Evolutionary conservation across 169 alveolate genomes (phyloP), one percentile per base, ranked within the genome.

Genomic region (Plasmodium berghei): DNA sequence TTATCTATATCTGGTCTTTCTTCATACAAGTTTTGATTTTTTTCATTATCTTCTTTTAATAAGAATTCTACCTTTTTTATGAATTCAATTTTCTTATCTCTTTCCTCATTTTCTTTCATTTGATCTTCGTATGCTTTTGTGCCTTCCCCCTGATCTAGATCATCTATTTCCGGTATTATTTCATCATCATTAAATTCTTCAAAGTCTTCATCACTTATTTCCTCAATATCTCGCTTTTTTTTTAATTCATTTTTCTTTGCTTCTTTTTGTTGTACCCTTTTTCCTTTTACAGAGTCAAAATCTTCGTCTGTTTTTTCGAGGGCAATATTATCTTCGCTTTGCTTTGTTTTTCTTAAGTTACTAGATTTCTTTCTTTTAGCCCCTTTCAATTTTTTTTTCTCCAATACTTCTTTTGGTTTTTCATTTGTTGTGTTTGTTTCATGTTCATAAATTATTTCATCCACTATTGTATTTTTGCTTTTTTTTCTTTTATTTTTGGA

Each of bases 1-100:
- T 77, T 77, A 24, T 64, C 77, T 63, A 77, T 77, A 69, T 77
- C 71, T 34, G 59, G 62, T n/a, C 89, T 49, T 58, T 77, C 69
- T 64, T 77, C 89, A 42, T 58, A 52, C 18, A 77, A 56, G 20
- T 49, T 24, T 12, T 64, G 70, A 52, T 77, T 77, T 49, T 63
- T 77, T 45, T 77, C 80, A 34, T 34, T 34, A 26, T 77, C 89
- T 48, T 77, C 89, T 59, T 77, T 18, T 54, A 77, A 58, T 20
- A 77, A 34, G 34, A 48, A 66, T 52, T 77, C 89, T 63, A 77
- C 89, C 20, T 20, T 62, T 77, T 77, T 77, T 12, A 77, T 77
- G 62, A 77, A 77, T 9, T 77, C 89, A 14, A 77, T 64, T 24
- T 77, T 77, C 8, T 59, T 54, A 12, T 62, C 54, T 45, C 77